Evolutionary conservation across 1,139 yeast species (phyloP).

Genomic region (Hansenula lynferdii): DNA sequence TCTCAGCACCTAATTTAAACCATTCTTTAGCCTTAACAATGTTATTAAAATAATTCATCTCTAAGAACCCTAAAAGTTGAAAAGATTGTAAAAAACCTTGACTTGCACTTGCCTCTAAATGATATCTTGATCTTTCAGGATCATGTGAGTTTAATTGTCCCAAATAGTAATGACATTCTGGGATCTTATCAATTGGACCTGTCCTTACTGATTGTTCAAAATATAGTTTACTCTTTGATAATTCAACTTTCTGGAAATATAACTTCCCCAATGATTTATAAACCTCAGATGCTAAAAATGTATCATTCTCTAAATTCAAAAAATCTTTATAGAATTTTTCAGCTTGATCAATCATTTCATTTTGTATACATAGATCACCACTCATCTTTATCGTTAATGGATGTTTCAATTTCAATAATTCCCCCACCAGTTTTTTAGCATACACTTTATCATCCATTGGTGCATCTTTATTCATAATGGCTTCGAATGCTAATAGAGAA

Average conservation of each 20-base stretch:
- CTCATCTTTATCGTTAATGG: slow-evolving; percentile 69
- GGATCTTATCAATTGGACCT: slow-evolving; percentile 54
- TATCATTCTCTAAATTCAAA: slow-evolving; percentile 46
- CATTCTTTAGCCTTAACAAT: slow-evolving; percentile 62
- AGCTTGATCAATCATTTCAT: slow-evolving; percentile 44
- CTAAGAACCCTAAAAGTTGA: slow-evolving; percentile 71
- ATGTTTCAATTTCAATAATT: slow-evolving; percentile 55
- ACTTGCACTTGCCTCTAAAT: slow-evolving; percentile 71
- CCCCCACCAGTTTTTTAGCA: slow-evolving; percentile 58
- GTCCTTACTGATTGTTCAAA: slow-evolving; percentile 57
- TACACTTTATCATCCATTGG: slow-evolving; percentile 49
- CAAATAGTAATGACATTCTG: slow-evolving; percentile 71
- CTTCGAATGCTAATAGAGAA: slow-evolving; percentile 62
- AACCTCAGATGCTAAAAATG: slow-evolving; percentile 68
- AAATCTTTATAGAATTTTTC: slow-evolving; percentile 58
- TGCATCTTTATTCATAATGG: slow-evolving; percentile 31
- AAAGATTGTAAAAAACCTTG: slow-evolving; percentile 76
- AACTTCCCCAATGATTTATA: slow-evolving; percentile 66
- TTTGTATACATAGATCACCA: slow-evolving; percentile 62
- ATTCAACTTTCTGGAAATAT: slow-evolving; percentile 48
- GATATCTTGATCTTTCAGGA: slow-evolving; percentile 57
- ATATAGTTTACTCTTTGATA: slow-evolving; percentile 46
- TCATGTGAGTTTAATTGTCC: slow-evolving; percentile 64
- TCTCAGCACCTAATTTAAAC: slow-evolving; percentile 77
- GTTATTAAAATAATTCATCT: slow-evolving; percentile 61